Conservation (phyloP, 169 alveolate species). For the Amoebophrya sp. region DNA sequence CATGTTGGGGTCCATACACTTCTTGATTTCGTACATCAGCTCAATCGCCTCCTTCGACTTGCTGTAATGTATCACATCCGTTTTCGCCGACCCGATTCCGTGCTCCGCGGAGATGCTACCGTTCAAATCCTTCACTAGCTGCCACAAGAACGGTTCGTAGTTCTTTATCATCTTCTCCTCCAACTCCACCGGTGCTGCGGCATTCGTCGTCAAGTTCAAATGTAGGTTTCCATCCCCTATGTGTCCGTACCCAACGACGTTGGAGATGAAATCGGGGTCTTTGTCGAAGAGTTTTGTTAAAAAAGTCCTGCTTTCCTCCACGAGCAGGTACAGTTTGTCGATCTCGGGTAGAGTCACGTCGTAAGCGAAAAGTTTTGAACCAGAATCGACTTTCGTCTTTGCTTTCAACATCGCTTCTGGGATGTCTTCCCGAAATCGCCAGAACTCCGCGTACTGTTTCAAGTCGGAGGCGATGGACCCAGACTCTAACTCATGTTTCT, state of each 20-base stretch:
- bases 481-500: no score
- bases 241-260: conserved; percentile 62
- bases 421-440: conserved; percentile 32
- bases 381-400: no score
- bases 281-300: no score
- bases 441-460: background rate
- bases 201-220: no score
- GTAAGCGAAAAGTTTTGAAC: no score
- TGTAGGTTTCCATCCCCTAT: conserved; percentile 72
- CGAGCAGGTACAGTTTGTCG: background rate
- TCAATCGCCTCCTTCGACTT: conserved; percentile 49
- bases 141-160: background rate
- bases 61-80: conserved; percentile 42
- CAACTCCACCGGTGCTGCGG: conserved; percentile 24
- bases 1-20: conserved; percentile 61
- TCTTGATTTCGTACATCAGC: conserved; percentile 53
- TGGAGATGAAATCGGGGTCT: no score
- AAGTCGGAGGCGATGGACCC: background rate
- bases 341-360: background rate
- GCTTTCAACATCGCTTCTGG: conserved; percentile 36
- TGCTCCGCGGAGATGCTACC: conserved; percentile 73
- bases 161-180: background rate
- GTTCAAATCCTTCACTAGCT: conserved; percentile 37
- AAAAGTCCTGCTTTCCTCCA: background rate
- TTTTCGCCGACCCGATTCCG: conserved; percentile 61